Evolutionary conservation across 345 rosid species (phyloP), one percentile per base, ranked within the genome.

Genomic region (Excoecaria agallocha): DNA sequence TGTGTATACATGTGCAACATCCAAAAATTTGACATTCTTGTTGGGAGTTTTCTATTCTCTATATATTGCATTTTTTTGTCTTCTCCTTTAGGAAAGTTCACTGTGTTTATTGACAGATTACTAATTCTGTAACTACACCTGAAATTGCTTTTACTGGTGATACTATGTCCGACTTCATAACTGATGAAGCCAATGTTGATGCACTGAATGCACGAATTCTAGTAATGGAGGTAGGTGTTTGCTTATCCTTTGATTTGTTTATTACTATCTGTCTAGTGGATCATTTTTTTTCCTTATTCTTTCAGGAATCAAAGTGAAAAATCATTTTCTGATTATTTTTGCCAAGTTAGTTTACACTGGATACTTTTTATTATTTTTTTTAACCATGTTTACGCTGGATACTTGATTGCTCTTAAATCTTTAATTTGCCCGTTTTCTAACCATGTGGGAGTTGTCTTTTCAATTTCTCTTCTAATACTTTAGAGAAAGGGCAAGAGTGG

Each of bases 121-220:
- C 98, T 48, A 24, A 84, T 77, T 89, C 89, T 51, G 70, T 76
- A 30, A 86, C 87, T 58, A 69, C 82, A 57, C 94, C 96, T 43
- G 96, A 93, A 88, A 86, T 95, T 62, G 97, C 99, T 66, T 95
- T 95, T 84, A 95, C 98, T 0, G 98, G 99, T 79, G 99, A 95
- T 76, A 93, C 99, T 16, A 91, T 64, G 71, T 84, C 91, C 6
- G 94, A 95, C 82, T 93, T 93, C 76, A 82, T 95, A 66, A 71
- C 76, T 57, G 96, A 93, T 72, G 87, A 86, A 60, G 68, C 54
- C 50, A 93, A 95, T 63, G 60, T 25, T 30, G 97, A 95, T 85
- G 96, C 83, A 78, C 78, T 95, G 85, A 87, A 79, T 75, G 94
- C 98, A 71, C 93, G 67, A 76, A 75, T 95, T 90, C 94, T 95